Percentiles rank a stretch among this genome's conserved stretches.
Conservation (phyloP, 2,329 filamentous ascomycete genomes). For the Hymenoscyphus salicellus region DNA sequence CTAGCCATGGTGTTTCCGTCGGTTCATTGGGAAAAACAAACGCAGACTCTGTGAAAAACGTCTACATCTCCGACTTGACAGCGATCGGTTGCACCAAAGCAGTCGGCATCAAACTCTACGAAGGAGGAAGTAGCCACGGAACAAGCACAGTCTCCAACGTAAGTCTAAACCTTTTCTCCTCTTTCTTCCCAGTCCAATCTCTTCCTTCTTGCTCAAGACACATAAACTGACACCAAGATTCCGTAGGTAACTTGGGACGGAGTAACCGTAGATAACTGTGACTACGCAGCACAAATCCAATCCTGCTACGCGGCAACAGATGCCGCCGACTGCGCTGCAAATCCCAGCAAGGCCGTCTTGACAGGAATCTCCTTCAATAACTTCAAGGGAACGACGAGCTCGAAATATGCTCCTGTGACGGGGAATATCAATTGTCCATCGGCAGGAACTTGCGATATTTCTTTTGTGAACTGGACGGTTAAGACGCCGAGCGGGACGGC, state of each 20-base stretch:
- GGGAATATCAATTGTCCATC: constrained; percentile 41
- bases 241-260: constrained; percentile 36
- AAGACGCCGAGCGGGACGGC: constrained; percentile 20
- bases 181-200: too few relatives aligned
- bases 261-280: constrained; percentile 39
- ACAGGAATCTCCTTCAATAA: constrained; percentile 39
- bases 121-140: constrained; percentile 38
- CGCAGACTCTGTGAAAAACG: constrained; percentile 43
- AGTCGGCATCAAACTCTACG: constrained; percentile 47
- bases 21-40: constrained; percentile 43
- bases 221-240: too few relatives aligned
- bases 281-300: constrained; percentile 47
- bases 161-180: too few relatives aligned
- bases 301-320: constrained; percentile 43
- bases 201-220: too few relatives aligned
- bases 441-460: constrained; percentile 41
- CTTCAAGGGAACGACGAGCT: constrained; percentile 40
- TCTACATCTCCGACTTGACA: constrained; percentile 41
- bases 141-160: constrained; percentile 42
- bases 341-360: constrained; percentile 38
- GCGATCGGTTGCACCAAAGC: constrained; percentile 46
- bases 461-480: constrained; percentile 37
- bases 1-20: constrained; percentile 45
- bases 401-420: constrained; percentile 38
- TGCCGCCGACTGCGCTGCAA: constrained; percentile 36